Percentiles rank a stretch among this genome's conserved stretches.
Evolutionary conservation across 1,139 yeast species (phyloP).

Genomic region (Candida sojae): DNA sequence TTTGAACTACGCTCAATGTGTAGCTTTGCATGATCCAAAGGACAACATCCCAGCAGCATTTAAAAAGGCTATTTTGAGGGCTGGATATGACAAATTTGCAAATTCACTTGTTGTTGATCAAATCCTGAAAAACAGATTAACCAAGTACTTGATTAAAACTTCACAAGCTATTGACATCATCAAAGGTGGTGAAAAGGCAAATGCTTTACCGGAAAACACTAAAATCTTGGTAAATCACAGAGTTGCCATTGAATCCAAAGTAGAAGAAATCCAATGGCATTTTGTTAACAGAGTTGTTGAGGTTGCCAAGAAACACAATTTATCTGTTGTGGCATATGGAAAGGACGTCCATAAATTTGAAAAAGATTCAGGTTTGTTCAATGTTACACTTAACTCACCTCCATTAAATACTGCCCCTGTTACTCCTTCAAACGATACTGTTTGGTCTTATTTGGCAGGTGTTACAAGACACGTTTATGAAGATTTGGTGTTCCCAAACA

Average conservation of each 20-base stretch:
- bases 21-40: constrained; percentile 32
- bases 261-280: constrained; percentile 23
- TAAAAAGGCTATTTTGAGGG: constrained; percentile 32
- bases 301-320: constrained; percentile 31
- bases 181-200: constrained; percentile 40
- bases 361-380: constrained; percentile 26
- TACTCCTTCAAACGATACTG: constrained; percentile 37
- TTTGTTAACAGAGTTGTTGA: constrained; percentile 21
- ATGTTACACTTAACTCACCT: constrained; percentile 24
- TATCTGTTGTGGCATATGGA: constrained; percentile 26
- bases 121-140: constrained; percentile 17
- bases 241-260: constrained; percentile 24
- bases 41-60: constrained; percentile 19
- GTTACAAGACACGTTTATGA: constrained; percentile 47
- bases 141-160: constrained; percentile 34
- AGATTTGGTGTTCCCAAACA: constrained; percentile 37
- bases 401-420: constrained; percentile 27
- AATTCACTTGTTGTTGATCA: constrained; percentile 27
- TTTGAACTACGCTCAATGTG: constrained; percentile 35
- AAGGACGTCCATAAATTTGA: constrained; percentile 19
- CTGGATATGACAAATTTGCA: constrained; percentile 34
- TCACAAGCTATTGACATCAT: constrained; percentile 42
- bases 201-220: constrained; percentile 43
- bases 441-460: constrained; percentile 44
- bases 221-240: constrained; percentile 35